Evolutionary conservation across 2,329 filamentous ascomycete species (phyloP).

Genomic region (Pyricularia sp.): DNA sequence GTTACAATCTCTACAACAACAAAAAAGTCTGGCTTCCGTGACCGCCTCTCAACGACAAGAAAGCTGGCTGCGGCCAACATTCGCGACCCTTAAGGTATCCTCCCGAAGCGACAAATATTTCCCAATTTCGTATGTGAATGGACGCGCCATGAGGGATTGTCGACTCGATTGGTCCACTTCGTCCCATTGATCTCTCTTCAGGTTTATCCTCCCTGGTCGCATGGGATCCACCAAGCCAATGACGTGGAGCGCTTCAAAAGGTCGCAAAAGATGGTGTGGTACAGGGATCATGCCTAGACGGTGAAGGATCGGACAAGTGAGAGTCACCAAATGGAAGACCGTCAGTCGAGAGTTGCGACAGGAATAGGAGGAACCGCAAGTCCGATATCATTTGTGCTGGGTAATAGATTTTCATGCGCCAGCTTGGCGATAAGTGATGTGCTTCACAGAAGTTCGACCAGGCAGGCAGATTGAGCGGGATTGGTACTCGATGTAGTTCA

Average conservation of each 20-base stretch:
- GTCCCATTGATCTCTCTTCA: neutral
- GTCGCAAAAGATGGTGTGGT: slow-evolving; percentile 9
- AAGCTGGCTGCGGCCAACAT: neutral
- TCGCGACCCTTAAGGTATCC: neutral
- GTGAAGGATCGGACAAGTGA: slow-evolving; percentile 4
- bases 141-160: neutral
- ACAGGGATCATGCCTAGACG: slow-evolving; percentile 11
- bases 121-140: neutral
- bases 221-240: slow-evolving; percentile 8
- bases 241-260: slow-evolving; percentile 9
- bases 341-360: neutral
- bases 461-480: neutral
- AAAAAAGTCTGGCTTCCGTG: neutral
- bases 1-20: neutral
- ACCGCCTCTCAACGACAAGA: neutral
- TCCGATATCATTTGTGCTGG: neutral
- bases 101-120: neutral
- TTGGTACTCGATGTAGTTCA: neutral
- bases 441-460: neutral
- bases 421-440: neutral
- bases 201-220: neutral
- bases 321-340: neutral
- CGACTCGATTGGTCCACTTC: neutral
- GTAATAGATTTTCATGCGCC: neutral
- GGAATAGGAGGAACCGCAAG: neutral